A percentile compares a stretch with the other conserved stretches of the same genome.
Evolutionary conservation across 169 alveolate genomes (phyloP).

Genomic region (Toxoplasma gondii): DNA sequence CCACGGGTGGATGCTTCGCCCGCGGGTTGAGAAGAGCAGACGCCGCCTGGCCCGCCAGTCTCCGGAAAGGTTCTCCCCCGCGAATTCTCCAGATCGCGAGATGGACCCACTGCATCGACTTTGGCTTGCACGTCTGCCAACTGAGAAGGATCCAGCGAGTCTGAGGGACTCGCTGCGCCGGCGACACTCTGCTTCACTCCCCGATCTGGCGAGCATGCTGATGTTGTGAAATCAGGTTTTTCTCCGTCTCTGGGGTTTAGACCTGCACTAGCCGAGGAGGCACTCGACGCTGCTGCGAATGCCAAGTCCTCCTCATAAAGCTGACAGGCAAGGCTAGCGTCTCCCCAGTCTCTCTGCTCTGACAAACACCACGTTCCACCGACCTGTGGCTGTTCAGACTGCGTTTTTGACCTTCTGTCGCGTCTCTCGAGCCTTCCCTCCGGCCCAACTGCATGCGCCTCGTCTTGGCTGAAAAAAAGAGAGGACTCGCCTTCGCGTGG

Average conservation of each 20-base stretch:
- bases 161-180: background rate
- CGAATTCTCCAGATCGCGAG: too few relatives aligned
- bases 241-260: background rate
- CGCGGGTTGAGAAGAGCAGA: too few relatives aligned
- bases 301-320: background rate
- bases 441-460: background rate
- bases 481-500: too few relatives aligned
- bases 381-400: background rate
- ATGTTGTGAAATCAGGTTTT: background rate
- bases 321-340: background rate
- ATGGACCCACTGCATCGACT: too few relatives aligned
- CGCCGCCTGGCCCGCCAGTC: too few relatives aligned
- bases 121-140: too few relatives aligned
- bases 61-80: too few relatives aligned
- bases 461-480: too few relatives aligned
- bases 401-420: background rate
- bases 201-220: background rate
- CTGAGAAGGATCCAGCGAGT: too few relatives aligned
- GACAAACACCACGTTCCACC: background rate
- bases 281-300: background rate
- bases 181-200: background rate
- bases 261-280: background rate
- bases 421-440: background rate
- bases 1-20: too few relatives aligned
- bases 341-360: background rate